Base-by-base conservation (phyloP, 169 alveolate genomes). In the Plasmodium malariae region DNA sequence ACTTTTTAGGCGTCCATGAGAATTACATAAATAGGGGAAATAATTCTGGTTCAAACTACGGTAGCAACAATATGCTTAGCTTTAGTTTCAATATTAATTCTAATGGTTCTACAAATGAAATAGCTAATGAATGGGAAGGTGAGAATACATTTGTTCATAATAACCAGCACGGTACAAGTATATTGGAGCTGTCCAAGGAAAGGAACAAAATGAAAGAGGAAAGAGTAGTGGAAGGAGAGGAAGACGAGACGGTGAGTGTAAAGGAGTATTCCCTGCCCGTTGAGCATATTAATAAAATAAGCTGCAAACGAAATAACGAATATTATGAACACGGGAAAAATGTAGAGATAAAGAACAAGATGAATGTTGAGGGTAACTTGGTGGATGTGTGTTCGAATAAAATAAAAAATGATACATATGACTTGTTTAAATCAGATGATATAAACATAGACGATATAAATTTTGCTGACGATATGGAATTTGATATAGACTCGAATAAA, bases 381-480 rank as follows among this genome's bases (percentile, higher is more conserved):
- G 9, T 40, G 9, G n/a, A 40, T 9, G 9, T 40, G 5, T 9
- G n/a, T 36, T 9, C 67, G 14, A 57, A 54, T 74, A 34, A 57
- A 19, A 9, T 28, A 21, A 74, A 55, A 74, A 11, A 36, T 37
- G 73, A 57, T 21, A 30, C 63, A 7, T 30, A 54, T 24, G 40
- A 57, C 12, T 14, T 62, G 32, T 26, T 14, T 32, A 74, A 74
- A 57, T 32, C 17, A 14, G 54, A 40, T 36, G 91, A 83, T 14
- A 54, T 68, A 36, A 67, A 60, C 30, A 17, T 83, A 21, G 91
- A 37, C 26, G 86, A 67, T 12, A 9, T 78, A 30, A 63, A 60
- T 62, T 62, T 78, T 43, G 63, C 55, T 0, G 68, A 78, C 19
- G 83, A 67, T 26, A 26, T 83, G 19, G 72, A 83, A 12, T 69